Conservation (phyloP, 2,329 filamentous ascomycete genomes). For the Coleophoma eucalyptorum region DNA sequence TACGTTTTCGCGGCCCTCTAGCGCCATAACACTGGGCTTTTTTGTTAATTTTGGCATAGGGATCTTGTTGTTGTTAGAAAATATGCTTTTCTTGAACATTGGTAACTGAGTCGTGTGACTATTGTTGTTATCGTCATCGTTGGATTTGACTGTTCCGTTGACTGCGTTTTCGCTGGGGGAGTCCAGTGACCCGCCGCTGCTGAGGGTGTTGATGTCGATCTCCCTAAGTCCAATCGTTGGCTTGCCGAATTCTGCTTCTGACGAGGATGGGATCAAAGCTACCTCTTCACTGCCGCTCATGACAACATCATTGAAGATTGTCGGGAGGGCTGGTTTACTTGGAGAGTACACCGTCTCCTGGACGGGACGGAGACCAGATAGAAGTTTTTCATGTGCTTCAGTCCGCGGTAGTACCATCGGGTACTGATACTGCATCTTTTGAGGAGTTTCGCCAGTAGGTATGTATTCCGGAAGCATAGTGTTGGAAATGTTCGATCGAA, state of each 20-base stretch:
- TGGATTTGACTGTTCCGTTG: constrained; percentile 1
- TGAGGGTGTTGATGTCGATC: constrained; percentile 39
- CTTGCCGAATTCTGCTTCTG: constrained; percentile 20
- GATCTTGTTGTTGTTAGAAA: constrained; percentile 33
- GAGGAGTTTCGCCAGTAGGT: constrained; percentile 81
- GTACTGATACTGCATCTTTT: constrained; percentile 77
- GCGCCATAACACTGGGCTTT: constrained; percentile 32
- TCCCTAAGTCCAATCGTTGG: constrained; percentile 42
- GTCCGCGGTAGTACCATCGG: constrained; percentile 77
- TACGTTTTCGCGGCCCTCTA: constrained; percentile 40
- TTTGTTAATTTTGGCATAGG: constrained; percentile 32
- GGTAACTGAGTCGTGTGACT: constrained; percentile 7
- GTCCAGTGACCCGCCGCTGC: constrained; percentile 26
- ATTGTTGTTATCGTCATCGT: neutral
- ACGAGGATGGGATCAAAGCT: constrained; percentile 11
- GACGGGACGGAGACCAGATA: constrained; percentile 44
- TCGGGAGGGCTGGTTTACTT: constrained; percentile 1
- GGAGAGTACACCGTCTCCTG: constrained; percentile 24
- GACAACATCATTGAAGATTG: constrained; percentile 23
- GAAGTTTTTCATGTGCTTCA: constrained; percentile 52
- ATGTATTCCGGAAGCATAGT: constrained; percentile 74
- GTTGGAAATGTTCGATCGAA: constrained; percentile 65
- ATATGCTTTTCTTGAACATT: constrained; percentile 23
- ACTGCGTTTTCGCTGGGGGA: neutral
- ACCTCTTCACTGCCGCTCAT: constrained; percentile 4